Evolutionary conservation across 257 asterid genomes (phyloP).

Genomic region (Solanum pimpinellifolium): DNA sequence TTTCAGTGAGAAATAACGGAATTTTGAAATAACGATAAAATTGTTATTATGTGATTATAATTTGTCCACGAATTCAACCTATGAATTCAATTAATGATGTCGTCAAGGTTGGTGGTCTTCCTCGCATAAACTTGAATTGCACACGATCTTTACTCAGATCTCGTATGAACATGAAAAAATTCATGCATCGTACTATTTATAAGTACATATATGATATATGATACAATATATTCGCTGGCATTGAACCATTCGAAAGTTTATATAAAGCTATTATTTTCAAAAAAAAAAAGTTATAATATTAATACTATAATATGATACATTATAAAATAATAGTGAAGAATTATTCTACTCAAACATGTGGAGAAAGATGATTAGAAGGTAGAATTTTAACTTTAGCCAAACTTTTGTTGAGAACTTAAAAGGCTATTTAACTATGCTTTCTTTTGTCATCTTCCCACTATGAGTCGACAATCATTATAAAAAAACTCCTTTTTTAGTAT

Average conservation of each 20-base stretch:
- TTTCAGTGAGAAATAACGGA: neutral
- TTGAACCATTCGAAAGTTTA: neutral
- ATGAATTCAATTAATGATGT: neutral
- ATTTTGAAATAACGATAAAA: neutral
- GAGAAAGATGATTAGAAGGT: neutral
- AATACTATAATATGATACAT: too few relatives aligned
- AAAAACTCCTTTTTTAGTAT: neutral
- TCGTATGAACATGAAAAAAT: neutral
- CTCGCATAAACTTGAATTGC: too few relatives aligned
- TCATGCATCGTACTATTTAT: neutral
- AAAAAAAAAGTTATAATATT: too few relatives aligned
- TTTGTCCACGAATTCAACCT: neutral
- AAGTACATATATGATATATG: neutral
- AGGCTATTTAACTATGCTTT: neutral
- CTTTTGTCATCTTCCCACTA: neutral
- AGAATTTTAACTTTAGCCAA: neutral
- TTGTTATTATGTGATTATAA: neutral
- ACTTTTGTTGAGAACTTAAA: neutral
- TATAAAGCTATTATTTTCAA: too few relatives aligned
- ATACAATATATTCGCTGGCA: neutral
- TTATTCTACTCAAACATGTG: neutral
- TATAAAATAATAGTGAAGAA: too few relatives aligned
- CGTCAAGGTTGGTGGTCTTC: neutral
- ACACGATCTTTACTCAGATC: neutral
- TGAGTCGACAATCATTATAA: neutral